These are phyloP conservation scores for Suhomyces anneliseae DNA, from an alignment of 1,139 yeast genomes.

Conservation along the genomic window DNA sequence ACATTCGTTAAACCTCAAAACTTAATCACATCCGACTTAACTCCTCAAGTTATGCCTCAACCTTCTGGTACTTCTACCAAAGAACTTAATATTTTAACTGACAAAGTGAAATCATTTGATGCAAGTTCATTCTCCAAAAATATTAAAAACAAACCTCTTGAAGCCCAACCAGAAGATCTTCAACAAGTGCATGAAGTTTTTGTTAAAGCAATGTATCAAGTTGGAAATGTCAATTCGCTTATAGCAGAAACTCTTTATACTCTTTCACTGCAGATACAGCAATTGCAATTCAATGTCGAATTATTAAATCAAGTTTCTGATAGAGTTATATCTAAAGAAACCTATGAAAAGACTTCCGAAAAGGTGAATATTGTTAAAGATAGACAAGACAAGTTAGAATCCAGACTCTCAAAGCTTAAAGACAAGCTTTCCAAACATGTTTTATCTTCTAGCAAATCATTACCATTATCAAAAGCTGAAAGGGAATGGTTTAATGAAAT, in stretches of 20 bases:
- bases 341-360: slow-evolving; percentile 8
- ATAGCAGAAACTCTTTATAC: slow-evolving; percentile 27
- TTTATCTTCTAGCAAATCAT: slow-evolving; percentile 21
- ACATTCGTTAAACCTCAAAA: no score
- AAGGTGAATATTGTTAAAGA: slow-evolving; percentile 17
- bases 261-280: slow-evolving; percentile 22
- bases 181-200: slow-evolving; percentile 17
- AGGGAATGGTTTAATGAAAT: slow-evolving; percentile 40
- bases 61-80: neutral
- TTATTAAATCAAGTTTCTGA: slow-evolving; percentile 14
- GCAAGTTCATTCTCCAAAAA: neutral
- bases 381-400: slow-evolving; percentile 25
- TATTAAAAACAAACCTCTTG: neutral
- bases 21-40: no score
- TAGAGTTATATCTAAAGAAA: neutral
- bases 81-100: neutral
- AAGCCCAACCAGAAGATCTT: slow-evolving; percentile 2
- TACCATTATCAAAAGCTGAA: slow-evolving; percentile 40
- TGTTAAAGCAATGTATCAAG: slow-evolving; percentile 15
- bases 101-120: neutral
- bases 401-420: slow-evolving; percentile 24
- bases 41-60: no score
- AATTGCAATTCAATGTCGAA: slow-evolving; percentile 26
- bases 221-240: slow-evolving; percentile 20
- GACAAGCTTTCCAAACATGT: slow-evolving; percentile 24